A percentile compares a stretch with the other conserved stretches of the same genome.
Evolutionary conservation across 495 filamentous ascomycete genomes (phyloP).

Genomic region (Astrothelium macrocarpum): DNA sequence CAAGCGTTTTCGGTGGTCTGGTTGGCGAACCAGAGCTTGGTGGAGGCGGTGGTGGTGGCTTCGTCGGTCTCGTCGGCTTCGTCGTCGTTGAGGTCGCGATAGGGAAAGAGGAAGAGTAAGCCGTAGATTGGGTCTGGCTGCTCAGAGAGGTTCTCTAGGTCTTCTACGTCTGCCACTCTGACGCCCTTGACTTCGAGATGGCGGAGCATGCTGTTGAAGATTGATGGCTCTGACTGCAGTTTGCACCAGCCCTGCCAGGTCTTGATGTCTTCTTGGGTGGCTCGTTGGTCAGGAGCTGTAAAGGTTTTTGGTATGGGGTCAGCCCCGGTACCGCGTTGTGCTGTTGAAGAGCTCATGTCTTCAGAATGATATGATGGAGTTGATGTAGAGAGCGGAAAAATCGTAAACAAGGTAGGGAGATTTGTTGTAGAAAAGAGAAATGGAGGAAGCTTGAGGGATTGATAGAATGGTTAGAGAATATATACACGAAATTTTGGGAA

Average conservation of each 20-base stretch:
- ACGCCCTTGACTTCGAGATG: constrained; percentile 66
- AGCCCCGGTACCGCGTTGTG: not conserved
- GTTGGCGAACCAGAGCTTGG: constrained; percentile 83
- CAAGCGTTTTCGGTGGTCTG: constrained; percentile 79
- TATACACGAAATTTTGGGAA: not conserved
- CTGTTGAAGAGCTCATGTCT: constrained; percentile 21
- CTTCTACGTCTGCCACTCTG: constrained; percentile 69
- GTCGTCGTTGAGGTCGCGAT: constrained; percentile 48
- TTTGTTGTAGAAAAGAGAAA: too few relatives aligned
- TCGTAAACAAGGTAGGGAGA: too few relatives aligned
- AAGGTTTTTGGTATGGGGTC: not conserved
- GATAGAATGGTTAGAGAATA: not conserved
- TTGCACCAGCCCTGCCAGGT: constrained; percentile 75
- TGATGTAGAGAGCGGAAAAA: too few relatives aligned
- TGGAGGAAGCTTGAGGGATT: not conserved
- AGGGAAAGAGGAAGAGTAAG: constrained; percentile 74
- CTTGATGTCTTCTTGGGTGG: not conserved
- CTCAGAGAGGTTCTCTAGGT: constrained; percentile 51
- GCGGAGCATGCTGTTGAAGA: constrained; percentile 76
- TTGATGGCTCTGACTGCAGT: constrained; percentile 82
- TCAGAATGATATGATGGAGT: not conserved
- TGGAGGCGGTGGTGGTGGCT: constrained; percentile 41
- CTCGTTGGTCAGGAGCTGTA: not conserved
- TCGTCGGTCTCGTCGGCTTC: constrained; percentile 32
- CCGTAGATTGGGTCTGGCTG: constrained; percentile 60